phyloP scores from a whole-genome alignment of 2,329 filamentous ascomycete species.

The Phaeophleospora eucalypticola region DNA sequence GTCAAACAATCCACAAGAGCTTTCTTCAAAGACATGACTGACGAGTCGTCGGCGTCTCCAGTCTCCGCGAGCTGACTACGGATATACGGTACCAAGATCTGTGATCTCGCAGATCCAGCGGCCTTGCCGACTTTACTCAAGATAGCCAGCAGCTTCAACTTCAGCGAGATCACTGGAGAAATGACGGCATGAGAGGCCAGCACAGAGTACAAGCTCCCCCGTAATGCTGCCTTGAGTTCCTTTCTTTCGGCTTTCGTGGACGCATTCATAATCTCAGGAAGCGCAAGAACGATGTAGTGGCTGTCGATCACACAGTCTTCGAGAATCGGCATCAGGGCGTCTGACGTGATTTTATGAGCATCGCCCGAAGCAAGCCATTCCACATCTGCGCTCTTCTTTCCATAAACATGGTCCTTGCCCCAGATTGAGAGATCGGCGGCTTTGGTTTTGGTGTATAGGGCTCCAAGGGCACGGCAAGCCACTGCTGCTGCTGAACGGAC shows the following conservation, averaged over 20 bases:
- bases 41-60: conserved; percentile 45
- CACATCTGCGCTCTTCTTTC: conserved; percentile 46
- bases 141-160: conserved; percentile 65
- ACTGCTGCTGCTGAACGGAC: conserved; percentile 40
- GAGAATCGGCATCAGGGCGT: conserved; percentile 66
- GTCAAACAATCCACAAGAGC: conserved; percentile 52
- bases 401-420: conserved; percentile 65
- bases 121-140: conserved; percentile 69
- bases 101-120: conserved; percentile 66
- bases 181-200: conserved; percentile 67
- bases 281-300: conserved; percentile 61
- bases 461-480: conserved; percentile 12
- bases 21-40: conserved; percentile 50
- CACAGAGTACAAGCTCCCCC: conserved; percentile 65
- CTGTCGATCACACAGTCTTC: conserved; percentile 84
- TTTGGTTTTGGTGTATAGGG: conserved; percentile 11
- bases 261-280: conserved; percentile 57
- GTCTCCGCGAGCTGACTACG: conserved; percentile 62
- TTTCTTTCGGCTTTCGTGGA: conserved; percentile 18
- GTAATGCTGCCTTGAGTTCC: conserved; percentile 58
- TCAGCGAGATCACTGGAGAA: conserved; percentile 66
- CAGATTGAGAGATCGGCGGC: conserved; percentile 32
- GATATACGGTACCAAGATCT: conserved; percentile 71
- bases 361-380: conserved; percentile 58
- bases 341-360: conserved; percentile 57